phyloP scores from a whole-genome alignment of 164 flowering plant genomes.

The Protea cynaroides region DNA sequence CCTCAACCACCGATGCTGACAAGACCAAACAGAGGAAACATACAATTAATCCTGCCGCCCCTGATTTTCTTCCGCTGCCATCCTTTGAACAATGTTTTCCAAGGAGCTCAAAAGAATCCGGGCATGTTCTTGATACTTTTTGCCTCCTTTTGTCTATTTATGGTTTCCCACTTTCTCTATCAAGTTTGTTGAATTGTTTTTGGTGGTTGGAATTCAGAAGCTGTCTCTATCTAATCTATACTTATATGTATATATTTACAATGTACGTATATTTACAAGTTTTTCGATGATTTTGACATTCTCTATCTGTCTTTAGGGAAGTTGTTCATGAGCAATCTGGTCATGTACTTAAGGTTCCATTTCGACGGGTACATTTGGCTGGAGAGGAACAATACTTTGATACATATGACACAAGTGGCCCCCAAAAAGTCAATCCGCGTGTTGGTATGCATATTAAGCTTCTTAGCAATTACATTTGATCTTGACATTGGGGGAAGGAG shows the following conservation, averaged over 20 bases:
- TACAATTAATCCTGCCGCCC: conserved; percentile 62
- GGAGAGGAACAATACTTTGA: conserved; percentile 86
- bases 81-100: conserved; percentile 78
- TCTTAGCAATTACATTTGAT: neutral
- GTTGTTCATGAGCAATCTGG: conserved; percentile 84
- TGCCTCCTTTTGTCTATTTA: neutral
- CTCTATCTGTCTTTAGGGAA: conserved; percentile 55
- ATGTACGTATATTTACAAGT: too few species aligned
- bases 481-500: too few species aligned
- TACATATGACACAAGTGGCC: conserved; percentile 95
- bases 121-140: conserved; percentile 15
- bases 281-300: neutral
- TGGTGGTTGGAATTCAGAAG: neutral
- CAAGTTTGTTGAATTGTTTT: neutral
- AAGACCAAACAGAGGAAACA: conserved; percentile 46
- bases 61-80: conserved; percentile 66
- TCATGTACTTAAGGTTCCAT: conserved; percentile 82
- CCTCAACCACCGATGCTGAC: conserved; percentile 34
- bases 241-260: too few species aligned
- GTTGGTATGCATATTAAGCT: conserved; percentile 41
- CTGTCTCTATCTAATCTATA: too few species aligned
- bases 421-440: conserved; percentile 72
- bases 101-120: conserved; percentile 61
- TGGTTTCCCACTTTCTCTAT: neutral
- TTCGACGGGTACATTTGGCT: conserved; percentile 74